Evolutionary conservation across 2,329 filamentous ascomycete species (phyloP), one percentile per base, ranked within the genome.

Genomic region (Tothia fuscella): DNA sequence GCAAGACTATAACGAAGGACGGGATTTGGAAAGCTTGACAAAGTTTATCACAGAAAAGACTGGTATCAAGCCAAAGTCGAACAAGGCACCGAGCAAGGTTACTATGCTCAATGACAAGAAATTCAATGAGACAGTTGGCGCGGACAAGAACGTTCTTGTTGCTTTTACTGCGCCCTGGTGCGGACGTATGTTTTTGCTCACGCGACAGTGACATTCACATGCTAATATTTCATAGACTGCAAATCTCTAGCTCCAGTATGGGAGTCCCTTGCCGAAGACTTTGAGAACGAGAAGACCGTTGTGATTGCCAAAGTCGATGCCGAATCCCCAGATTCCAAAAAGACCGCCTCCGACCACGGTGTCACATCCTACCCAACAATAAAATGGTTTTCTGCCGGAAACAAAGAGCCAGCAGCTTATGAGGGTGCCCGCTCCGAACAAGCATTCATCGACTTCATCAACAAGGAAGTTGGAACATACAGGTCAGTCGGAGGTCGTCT

Each of bases 161-260:
- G 88, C 93, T 34, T 98, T 98, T 64, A 98, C 93, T 52, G 89
- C 91, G 41, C 88, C 91, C 41, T 96, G 89, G 91, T 98, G 91
- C 65, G 89, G 89, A 62, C 89, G 91, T 96, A 76, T 66, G 87
- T 82, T 51, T 51, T 40, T 6, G 20, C 20, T 7, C 20, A 26
- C 16, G 29, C n/a, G 16, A 19, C 14, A 30, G 17, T 5, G 19
- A 38, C 42, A 25, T n/a, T 6, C 7, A 24, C 2, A 20, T 28
- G 14, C 44, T 46, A 28, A 45, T 20, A 5, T 19, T 34, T 22
- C 35, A 12, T 58, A 95, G 91, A 98, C 76, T 98, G 91, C 83
- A 98, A 98, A 72, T 80, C 57, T 54, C 80, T 98, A 48, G 88
- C 88, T 37, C 91, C 91, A 33, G 74, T 71, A 51, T 98, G 87